Percentiles rank a stretch among this genome's conserved stretches.
These are phyloP conservation scores for Pythium sukuiense DNA, from an alignment of 352 stramenopile genomes.

Conservation along the genomic window DNA sequence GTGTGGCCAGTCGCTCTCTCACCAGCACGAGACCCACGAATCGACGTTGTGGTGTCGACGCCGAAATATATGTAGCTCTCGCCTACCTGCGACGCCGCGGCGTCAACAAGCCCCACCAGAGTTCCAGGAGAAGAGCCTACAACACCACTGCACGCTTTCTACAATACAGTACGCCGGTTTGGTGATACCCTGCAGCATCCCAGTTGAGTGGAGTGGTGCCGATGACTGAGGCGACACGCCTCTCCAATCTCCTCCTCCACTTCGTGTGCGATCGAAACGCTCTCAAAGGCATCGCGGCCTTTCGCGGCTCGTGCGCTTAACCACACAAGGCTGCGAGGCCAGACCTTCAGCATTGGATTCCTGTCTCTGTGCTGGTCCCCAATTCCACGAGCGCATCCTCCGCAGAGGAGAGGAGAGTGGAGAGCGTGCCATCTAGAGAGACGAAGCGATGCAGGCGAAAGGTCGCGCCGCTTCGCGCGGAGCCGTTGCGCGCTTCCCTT, in stretches of 20 bases:
- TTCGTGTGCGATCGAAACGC: too few species aligned
- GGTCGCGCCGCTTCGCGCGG: not conserved
- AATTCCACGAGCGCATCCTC: not conserved
- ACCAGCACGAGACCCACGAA: not conserved
- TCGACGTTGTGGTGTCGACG: not conserved
- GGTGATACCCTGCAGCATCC: too few species aligned
- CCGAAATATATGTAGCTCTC: not conserved
- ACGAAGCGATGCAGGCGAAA: constrained; percentile 1
- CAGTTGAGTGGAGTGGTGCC: too few species aligned
- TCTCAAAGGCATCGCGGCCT: too few species aligned
- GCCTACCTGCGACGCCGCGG: not conserved
- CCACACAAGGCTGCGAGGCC: too few species aligned
- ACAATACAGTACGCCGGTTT: too few species aligned
- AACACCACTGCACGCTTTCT: too few species aligned
- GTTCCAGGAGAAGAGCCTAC: not conserved
- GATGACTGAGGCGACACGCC: too few species aligned
- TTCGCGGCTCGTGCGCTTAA: too few species aligned
- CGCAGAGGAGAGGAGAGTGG: not conserved
- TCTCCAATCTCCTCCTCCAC: too few species aligned
- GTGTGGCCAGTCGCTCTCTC: not conserved
- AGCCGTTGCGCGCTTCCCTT: not conserved
- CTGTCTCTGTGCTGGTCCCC: not conserved
- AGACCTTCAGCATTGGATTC: not conserved
- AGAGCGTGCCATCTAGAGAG: not conserved
- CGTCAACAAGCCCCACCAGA: not conserved